These are phyloP conservation scores for Penicillium chermesinum DNA, from an alignment of 495 filamentous ascomycete genomes.

Conservation along the genomic window DNA sequence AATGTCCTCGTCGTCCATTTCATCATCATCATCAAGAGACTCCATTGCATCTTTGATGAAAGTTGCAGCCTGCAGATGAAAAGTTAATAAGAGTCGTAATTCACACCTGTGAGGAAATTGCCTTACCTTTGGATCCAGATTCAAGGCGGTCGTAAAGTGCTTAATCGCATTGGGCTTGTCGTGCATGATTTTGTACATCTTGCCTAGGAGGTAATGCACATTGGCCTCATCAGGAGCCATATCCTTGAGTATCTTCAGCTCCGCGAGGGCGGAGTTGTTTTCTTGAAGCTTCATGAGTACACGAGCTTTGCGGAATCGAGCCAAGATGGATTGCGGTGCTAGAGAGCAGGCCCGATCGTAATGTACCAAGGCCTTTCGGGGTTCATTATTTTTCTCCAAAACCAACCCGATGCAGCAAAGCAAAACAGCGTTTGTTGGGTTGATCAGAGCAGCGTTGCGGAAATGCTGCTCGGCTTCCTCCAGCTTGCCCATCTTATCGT, in stretches of 20 bases:
- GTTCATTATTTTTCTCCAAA: slow-evolving; percentile 79
- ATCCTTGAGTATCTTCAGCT: slow-evolving; percentile 79
- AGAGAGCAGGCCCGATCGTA: slow-evolving; percentile 76
- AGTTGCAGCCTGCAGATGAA: slow-evolving; percentile 63
- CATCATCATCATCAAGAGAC: slow-evolving; percentile 77
- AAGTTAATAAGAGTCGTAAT: background rate
- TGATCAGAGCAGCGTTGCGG: slow-evolving; percentile 75
- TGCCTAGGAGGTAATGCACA: slow-evolving; percentile 88
- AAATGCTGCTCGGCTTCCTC: slow-evolving; percentile 89
- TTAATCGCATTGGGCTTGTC: slow-evolving; percentile 79
- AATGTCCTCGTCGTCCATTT: slow-evolving; percentile 66
- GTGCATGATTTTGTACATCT: slow-evolving; percentile 72
- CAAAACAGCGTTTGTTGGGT: slow-evolving; percentile 84
- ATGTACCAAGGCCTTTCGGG: slow-evolving; percentile 66
- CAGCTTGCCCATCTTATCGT: slow-evolving; percentile 90
- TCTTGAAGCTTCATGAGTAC: slow-evolving; percentile 74
- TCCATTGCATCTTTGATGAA: slow-evolving; percentile 94
- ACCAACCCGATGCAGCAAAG: slow-evolving; percentile 88
- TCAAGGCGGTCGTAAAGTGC: slow-evolving; percentile 89
- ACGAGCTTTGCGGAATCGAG: slow-evolving; percentile 88
- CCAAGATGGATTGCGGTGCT: slow-evolving; percentile 73
- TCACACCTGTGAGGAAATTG: background rate
- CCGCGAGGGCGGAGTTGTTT: slow-evolving; percentile 62
- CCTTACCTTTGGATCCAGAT: slow-evolving; percentile 93
- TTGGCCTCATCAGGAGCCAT: slow-evolving; percentile 91